Evolutionary conservation across 345 rosid species (phyloP).

Genomic region (Gossypium turneri): DNA sequence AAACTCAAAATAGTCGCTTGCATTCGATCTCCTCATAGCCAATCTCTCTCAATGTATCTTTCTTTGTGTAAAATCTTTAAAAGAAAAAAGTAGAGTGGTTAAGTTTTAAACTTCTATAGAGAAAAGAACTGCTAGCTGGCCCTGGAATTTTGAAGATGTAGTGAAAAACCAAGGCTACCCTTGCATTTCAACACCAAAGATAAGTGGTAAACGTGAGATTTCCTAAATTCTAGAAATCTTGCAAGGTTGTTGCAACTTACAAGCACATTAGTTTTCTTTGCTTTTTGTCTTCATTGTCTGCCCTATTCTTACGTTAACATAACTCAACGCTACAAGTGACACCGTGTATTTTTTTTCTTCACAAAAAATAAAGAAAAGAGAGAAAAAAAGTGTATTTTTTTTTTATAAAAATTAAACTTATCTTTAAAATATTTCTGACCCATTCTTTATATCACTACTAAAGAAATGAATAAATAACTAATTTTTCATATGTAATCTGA

Average conservation of each 20-base stretch:
- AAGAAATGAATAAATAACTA: no score
- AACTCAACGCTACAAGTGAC: neutral
- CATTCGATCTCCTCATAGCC: conserved; percentile 58
- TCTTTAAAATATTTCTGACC: no score
- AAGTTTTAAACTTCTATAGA: neutral
- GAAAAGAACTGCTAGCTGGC: neutral
- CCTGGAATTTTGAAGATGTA: conserved; percentile 1
- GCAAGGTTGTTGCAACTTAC: neutral
- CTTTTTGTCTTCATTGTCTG: neutral
- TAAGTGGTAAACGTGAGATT: neutral
- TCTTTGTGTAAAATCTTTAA: neutral
- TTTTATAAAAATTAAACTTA: no score
- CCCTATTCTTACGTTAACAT: neutral
- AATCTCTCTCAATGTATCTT: conserved; percentile 21
- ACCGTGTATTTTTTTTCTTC: no score
- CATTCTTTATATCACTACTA: no score
- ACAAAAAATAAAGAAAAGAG: no score
- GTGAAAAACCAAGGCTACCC: neutral
- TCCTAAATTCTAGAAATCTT: neutral
- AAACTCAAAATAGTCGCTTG: conserved; percentile 66
- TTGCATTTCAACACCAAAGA: neutral
- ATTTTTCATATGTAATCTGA: no score
- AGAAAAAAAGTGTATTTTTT: no score
- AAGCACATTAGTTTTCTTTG: no score
- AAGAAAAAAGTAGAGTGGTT: neutral